These are phyloP conservation scores for Ogataea methylovora DNA, from an alignment of 805 yeast species.

Conservation along the genomic window DNA sequence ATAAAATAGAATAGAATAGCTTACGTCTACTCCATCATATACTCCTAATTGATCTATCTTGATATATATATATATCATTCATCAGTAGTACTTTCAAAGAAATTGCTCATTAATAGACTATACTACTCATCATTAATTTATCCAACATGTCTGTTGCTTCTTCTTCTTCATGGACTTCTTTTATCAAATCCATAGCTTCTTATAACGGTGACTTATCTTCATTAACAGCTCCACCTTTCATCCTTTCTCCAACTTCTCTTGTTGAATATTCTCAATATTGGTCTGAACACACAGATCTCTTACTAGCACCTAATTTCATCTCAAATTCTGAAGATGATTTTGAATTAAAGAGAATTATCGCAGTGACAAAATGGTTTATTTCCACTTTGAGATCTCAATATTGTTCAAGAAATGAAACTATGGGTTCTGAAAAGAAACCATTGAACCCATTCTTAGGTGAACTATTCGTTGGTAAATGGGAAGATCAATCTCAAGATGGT, in stretches of 20 bases:
- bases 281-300: conserved; percentile 86
- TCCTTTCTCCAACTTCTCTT: conserved; percentile 81
- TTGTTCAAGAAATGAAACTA: conserved; percentile 81
- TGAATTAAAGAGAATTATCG: conserved; percentile 61
- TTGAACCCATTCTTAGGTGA: conserved; percentile 95
- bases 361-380: conserved; percentile 86
- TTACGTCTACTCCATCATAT: too few species aligned
- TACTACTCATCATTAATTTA: neutral
- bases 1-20: too few species aligned
- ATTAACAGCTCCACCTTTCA: conserved; percentile 96
- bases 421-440: conserved; percentile 97
- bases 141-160: conserved; percentile 10
- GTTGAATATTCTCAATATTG: conserved; percentile 92
- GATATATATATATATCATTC: too few species aligned
- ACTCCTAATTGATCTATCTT: too few species aligned
- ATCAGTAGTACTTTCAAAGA: too few species aligned
- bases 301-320: conserved; percentile 62
- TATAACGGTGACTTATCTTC: conserved; percentile 92
- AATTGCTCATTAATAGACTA: too few species aligned
- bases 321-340: conserved; percentile 30
- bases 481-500: conserved; percentile 37
- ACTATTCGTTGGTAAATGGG: conserved; percentile 86
- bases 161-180: conserved; percentile 77
- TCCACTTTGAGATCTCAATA: conserved; percentile 90
- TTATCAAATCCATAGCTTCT: conserved; percentile 82